Evolutionary conservation across 768 basidiomycete genomes (phyloP), one percentile per base, ranked within the genome.

Genomic region (Mycena epipterygia): DNA sequence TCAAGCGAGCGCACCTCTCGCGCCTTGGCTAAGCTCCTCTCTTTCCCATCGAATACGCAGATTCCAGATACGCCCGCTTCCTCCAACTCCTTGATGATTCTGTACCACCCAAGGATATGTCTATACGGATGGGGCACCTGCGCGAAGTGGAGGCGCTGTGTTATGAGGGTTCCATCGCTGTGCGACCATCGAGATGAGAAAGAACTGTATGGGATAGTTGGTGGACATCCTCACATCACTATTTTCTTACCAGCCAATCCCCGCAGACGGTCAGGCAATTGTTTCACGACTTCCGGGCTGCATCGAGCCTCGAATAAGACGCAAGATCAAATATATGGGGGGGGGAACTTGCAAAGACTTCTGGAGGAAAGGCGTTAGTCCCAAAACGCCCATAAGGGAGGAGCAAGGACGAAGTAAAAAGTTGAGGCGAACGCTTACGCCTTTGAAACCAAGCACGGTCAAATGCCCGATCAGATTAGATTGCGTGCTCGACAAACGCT

Each of bases 131-230:
- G 90, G 2, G 90, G 89, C 59, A 85, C 80, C 17, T 86, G 90
- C 0, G 90, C 86, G 79, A 91, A 96, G 76, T 95, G 93, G 51
- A 95, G 85, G 27, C 94, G 89, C 76, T 94, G 93, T 0, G 94
- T 96, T 76, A 96, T 86, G 65, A 96, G 90, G 9, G 94, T 96
- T 52, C 91, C 95, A 85, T 96, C 95, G 49, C 95, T 95, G 74
- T 57, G 13, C 64, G 60, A 25, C 62, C 55, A 44, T 27, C 59
- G 19, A 48, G 66, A 56, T 44, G 46, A 67, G 65, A 70, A 68
- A 44, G 53, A 57, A 55, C 30, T 61, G 61, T 30, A 56, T 32
- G 66, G 30, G 44, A n/a, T 29, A 63, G 51, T 67, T 67, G 53
- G 60, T 46, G 35, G 32, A 64, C 61, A 61, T 63, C 70, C 89